These are phyloP conservation scores for Mariannaea elegans DNA, from an alignment of 2,329 filamentous ascomycete genomes.

Conservation along the genomic window DNA sequence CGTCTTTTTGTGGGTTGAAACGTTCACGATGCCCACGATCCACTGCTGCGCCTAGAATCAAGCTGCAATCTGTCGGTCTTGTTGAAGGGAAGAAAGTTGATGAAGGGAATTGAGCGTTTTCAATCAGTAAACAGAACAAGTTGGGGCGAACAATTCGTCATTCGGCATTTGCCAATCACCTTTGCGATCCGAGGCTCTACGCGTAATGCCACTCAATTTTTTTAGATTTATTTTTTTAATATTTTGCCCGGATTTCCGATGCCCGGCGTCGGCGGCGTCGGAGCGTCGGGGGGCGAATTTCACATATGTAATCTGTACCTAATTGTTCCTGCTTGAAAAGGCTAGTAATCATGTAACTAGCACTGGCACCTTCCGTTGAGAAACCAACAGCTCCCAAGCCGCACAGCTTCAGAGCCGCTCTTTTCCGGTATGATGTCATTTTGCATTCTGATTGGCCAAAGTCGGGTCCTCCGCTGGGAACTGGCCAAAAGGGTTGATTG, in stretches of 20 bases:
- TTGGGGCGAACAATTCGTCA: neutral
- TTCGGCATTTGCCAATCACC: neutral
- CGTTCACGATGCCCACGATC: constrained; percentile 7
- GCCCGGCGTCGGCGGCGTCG: constrained; percentile 25
- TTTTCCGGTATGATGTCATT: constrained; percentile 38
- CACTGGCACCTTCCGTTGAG: constrained; percentile 6
- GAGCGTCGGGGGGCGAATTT: constrained; percentile 35
- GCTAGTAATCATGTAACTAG: neutral
- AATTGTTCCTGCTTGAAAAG: neutral
- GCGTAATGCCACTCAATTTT: neutral
- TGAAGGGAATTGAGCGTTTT: neutral
- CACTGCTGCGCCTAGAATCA: constrained; percentile 1
- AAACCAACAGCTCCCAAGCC: neutral
- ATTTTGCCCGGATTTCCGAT: constrained; percentile 14
- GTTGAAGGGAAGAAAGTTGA: neutral
- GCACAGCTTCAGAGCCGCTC: constrained; percentile 29
- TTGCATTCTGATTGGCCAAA: constrained; percentile 27
- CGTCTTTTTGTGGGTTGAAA: constrained; percentile 29
- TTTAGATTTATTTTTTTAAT: neutral
- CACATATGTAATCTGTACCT: constrained; percentile 8
- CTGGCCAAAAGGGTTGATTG: constrained; percentile 23
- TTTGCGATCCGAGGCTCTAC: neutral
- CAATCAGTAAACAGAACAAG: neutral
- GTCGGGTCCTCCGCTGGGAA: neutral
- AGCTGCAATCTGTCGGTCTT: neutral